Conservation (phyloP, 805 yeast species). For the Cyberlindnera mycetangii region DNA sequence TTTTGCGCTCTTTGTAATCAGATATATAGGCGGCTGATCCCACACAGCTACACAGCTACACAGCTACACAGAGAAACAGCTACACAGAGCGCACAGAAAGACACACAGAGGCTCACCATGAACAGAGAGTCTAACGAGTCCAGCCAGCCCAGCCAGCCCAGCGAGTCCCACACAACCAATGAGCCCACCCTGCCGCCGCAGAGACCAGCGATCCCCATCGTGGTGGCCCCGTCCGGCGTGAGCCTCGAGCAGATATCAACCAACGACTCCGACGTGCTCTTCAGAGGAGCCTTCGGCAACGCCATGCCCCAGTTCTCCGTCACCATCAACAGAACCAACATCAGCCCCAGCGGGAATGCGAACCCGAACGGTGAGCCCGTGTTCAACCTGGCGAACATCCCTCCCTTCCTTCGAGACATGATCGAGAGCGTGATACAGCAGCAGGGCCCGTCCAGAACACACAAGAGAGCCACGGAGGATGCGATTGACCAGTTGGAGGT, state of each 20-base stretch:
- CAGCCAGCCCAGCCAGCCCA: no score
- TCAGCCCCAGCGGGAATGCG: conserved; percentile 14
- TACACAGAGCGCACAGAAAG: no score
- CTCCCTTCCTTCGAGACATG: conserved; percentile 15
- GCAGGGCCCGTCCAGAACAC: not conserved
- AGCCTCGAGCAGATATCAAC: conserved; percentile 16
- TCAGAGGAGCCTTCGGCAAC: conserved; percentile 20
- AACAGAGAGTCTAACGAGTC: no score
- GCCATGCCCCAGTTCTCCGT: conserved; percentile 19
- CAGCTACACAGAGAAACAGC: no score
- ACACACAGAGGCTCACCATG: no score
- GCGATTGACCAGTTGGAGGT: conserved; percentile 18
- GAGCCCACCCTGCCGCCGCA: not conserved
- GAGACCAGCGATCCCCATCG: conserved; percentile 4
- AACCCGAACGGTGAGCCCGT: conserved; percentile 15
- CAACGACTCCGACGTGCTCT: conserved; percentile 18
- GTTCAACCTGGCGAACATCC: conserved; percentile 18
- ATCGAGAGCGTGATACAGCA: conserved; percentile 13
- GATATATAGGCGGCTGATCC: no score
- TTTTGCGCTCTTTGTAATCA: no score
- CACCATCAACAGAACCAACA: conserved; percentile 20
- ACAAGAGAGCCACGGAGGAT: conserved; percentile 23
- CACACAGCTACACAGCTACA: no score
- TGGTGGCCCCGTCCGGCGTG: conserved; percentile 12
- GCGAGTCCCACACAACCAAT: not conserved